Conservation (phyloP, 1,139 yeast genomes). For the Nematodospora anomalae region DNA sequence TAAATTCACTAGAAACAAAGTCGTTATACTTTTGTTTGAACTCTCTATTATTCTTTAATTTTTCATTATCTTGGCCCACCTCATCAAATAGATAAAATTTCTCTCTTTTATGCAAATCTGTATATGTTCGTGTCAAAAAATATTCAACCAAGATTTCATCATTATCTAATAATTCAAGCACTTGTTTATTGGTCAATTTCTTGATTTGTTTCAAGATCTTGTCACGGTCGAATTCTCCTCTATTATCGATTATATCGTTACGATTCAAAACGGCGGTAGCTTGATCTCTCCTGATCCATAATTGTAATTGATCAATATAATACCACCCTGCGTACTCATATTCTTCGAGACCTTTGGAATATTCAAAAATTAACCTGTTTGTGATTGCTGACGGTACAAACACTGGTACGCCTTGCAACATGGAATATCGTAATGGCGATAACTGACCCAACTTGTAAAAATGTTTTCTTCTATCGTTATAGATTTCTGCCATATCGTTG, state of each 20-base stretch:
- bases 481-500: slow-evolving; percentile 21
- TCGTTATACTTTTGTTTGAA: slow-evolving; percentile 17
- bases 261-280: slow-evolving; percentile 6
- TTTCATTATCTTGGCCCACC: slow-evolving; percentile 20
- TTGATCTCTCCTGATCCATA: slow-evolving; percentile 26
- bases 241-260: slow-evolving; percentile 18
- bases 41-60: slow-evolving; percentile 15
- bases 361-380: slow-evolving; percentile 28
- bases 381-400: slow-evolving; percentile 28
- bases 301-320: slow-evolving; percentile 22
- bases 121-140: slow-evolving; percentile 28
- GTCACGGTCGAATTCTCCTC: slow-evolving; percentile 6
- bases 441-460: slow-evolving; percentile 35
- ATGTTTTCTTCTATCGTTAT: slow-evolving; percentile 34
- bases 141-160: slow-evolving; percentile 37
- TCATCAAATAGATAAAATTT: slow-evolving; percentile 20
- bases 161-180: slow-evolving; percentile 27
- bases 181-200: slow-evolving; percentile 22
- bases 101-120: slow-evolving; percentile 36
- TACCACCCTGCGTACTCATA: slow-evolving; percentile 21
- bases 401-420: slow-evolving; percentile 34
- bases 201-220: slow-evolving; percentile 20
- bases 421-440: slow-evolving; percentile 30
- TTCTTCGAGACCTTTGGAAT: slow-evolving; percentile 20
- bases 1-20: slow-evolving; percentile 19